These are phyloP conservation scores for Pestalotiopsis sp. DNA, from an alignment of 2,329 filamentous ascomycete species.

Conservation along the genomic window DNA sequence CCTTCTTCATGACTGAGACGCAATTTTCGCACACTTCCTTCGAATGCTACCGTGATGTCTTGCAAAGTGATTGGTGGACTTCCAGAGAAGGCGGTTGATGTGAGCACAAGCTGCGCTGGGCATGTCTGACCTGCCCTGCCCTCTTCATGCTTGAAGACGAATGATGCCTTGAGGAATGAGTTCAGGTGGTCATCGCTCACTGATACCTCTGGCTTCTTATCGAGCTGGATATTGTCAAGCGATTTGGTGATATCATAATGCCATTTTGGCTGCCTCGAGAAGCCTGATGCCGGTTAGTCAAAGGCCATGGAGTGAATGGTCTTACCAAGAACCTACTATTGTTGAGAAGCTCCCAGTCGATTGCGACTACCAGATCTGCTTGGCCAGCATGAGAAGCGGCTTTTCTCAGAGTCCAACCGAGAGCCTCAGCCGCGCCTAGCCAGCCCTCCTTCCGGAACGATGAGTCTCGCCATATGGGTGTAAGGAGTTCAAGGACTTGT, in stretches of 20 bases:
- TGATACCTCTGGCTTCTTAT: conserved; percentile 50
- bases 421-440: conserved; percentile 60
- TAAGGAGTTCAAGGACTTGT: conserved; percentile 54
- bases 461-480: conserved; percentile 59
- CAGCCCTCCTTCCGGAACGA: conserved; percentile 62
- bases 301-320: background rate
- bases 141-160: conserved; percentile 60
- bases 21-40: conserved; percentile 60
- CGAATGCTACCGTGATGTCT: conserved; percentile 56
- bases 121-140: conserved; percentile 64
- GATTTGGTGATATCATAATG: conserved; percentile 63
- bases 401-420: conserved; percentile 62
- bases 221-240: conserved; percentile 49
- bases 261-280: conserved; percentile 58
- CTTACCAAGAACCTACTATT: conserved; percentile 46
- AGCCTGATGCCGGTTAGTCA: conserved; percentile 42
- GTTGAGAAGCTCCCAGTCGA: conserved; percentile 68
- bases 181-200: conserved; percentile 53
- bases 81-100: conserved; percentile 55
- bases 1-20: conserved; percentile 44
- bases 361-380: conserved; percentile 58
- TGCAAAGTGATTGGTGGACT: conserved; percentile 55
- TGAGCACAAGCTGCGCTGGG: conserved; percentile 59
- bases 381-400: conserved; percentile 56
- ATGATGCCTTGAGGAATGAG: conserved; percentile 58